These are phyloP conservation scores for Trichoderma sp. DNA, from an alignment of 2,329 filamentous ascomycete species.

Conservation along the genomic window DNA sequence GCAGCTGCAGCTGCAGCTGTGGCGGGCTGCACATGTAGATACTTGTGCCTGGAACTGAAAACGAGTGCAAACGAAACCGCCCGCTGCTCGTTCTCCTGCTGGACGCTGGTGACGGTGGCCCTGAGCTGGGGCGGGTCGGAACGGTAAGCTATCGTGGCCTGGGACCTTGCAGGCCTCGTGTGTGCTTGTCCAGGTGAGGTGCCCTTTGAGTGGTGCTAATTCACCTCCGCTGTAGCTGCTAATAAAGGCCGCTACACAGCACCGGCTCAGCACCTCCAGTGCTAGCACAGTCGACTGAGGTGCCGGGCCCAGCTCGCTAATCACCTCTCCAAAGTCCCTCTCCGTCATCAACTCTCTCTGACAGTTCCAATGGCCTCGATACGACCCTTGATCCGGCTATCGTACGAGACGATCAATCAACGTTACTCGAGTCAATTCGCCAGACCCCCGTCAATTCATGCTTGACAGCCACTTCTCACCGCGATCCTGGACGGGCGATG, in stretches of 20 bases:
- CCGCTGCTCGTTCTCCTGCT: background rate
- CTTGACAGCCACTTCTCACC: slow-evolving; percentile 3
- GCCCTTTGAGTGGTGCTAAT: too few species aligned
- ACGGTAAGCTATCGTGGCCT: background rate
- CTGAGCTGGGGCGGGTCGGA: slow-evolving; percentile 16
- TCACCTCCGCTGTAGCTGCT: too few species aligned
- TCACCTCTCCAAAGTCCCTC: background rate
- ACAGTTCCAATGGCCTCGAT: slow-evolving; percentile 2
- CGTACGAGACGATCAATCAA: slow-evolving; percentile 20
- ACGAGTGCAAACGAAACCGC: background rate
- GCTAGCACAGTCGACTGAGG: too few species aligned
- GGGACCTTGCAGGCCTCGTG: too few species aligned
- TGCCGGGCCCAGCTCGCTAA: slow-evolving; percentile 10
- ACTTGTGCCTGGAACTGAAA: too few species aligned
- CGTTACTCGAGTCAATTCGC: slow-evolving; percentile 18
- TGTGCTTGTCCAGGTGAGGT: too few species aligned
- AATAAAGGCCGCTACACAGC: too few species aligned
- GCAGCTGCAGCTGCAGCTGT: slow-evolving; percentile 2
- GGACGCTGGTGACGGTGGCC: background rate
- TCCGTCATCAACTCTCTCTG: background rate
- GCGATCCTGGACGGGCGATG: background rate
- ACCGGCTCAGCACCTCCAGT: too few species aligned
- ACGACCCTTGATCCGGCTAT: background rate
- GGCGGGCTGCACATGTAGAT: too few species aligned
- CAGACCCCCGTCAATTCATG: slow-evolving; percentile 12